phyloP scores from a whole-genome alignment of 1,284 basidiomycete genomes.

The Marasmius fiardii region DNA sequence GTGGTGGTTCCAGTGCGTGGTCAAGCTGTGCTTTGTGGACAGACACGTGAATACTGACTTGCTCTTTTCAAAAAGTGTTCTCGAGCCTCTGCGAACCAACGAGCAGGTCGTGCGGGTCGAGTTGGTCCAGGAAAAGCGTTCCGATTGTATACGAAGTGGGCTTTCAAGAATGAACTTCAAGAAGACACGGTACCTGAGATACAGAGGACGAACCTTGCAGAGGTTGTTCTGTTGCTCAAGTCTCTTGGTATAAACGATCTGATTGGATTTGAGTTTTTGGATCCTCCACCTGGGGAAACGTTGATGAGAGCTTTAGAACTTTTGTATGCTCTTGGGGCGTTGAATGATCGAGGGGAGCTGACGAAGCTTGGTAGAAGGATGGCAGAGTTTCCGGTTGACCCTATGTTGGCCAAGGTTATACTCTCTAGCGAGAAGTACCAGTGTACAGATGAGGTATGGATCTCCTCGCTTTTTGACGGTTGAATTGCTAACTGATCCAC shows the following conservation, averaged over 20 bases:
- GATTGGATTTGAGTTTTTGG: constrained; percentile 99
- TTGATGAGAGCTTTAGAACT: constrained; percentile 93
- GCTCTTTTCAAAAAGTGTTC: constrained; percentile 64
- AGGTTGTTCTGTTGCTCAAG: constrained; percentile 94
- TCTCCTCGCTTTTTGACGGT: constrained; percentile 8
- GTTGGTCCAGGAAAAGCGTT: constrained; percentile 99
- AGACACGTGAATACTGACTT: constrained; percentile 8
- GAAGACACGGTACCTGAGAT: constrained; percentile 98
- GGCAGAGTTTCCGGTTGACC: constrained; percentile 99
- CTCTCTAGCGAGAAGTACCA: constrained; percentile 91
- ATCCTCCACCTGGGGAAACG: constrained; percentile 98
- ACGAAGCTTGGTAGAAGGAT: constrained; percentile 95
- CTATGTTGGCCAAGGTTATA: constrained; percentile 95
- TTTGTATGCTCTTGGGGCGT: constrained; percentile 91
- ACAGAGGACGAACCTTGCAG: constrained; percentile 95
- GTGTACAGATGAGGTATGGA: constrained; percentile 91
- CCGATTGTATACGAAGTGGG: constrained; percentile 95
- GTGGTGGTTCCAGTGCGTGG: constrained; percentile 84
- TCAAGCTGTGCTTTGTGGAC: background rate
- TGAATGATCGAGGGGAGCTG: constrained; percentile 95
- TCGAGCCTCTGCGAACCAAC: constrained; percentile 93
- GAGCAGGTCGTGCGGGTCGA: constrained; percentile 95
- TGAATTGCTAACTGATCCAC: background rate
- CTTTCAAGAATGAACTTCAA: constrained; percentile 94
- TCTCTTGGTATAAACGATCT: constrained; percentile 97